Evolutionary conservation across 768 basidiomycete species (phyloP).

Genomic region (Harrya chromipes): DNA sequence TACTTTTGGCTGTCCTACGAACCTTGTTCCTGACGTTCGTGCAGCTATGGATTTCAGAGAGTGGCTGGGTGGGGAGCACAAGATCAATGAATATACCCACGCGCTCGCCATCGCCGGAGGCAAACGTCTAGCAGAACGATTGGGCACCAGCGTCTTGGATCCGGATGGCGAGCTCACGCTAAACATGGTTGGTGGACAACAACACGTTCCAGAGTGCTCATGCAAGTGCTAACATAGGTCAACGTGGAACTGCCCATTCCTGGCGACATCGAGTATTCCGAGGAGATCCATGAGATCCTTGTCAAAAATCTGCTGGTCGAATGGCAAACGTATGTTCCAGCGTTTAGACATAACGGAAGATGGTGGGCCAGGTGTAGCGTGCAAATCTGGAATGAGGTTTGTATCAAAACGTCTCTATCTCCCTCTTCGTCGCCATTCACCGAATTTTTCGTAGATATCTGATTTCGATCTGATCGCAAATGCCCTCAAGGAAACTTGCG

Average conservation of each 20-base stretch:
- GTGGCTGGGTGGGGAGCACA: slow-evolving; percentile 71
- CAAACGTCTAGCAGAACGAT: slow-evolving; percentile 49
- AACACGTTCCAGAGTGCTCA: background rate
- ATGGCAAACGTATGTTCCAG: slow-evolving; percentile 13
- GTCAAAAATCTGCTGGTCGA: slow-evolving; percentile 16
- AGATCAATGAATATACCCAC: slow-evolving; percentile 70
- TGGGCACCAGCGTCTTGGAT: slow-evolving; percentile 65
- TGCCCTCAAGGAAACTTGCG: slow-evolving; percentile 25
- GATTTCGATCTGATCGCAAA: slow-evolving; percentile 29
- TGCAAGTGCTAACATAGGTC: slow-evolving; percentile 21
- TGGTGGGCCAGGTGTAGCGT: slow-evolving; percentile 33
- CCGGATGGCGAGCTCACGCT: slow-evolving; percentile 56
- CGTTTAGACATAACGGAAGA: slow-evolving; percentile 27
- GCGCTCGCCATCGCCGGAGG: slow-evolving; percentile 67
- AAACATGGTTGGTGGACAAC: slow-evolving; percentile 54
- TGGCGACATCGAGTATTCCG: slow-evolving; percentile 20
- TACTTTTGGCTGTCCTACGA: background rate
- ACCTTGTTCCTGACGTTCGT: slow-evolving; percentile 2
- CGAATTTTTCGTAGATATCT: slow-evolving; percentile 21
- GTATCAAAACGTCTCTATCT: background rate
- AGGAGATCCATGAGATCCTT: slow-evolving; percentile 13
- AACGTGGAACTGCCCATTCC: slow-evolving; percentile 42
- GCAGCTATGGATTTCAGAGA: slow-evolving; percentile 70
- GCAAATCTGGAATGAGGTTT: slow-evolving; percentile 34
- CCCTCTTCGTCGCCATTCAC: background rate